Evolutionary conservation across 441 rosid species (phyloP), one percentile per base, ranked within the genome.

Genomic region (Bruguiera hainesii): DNA sequence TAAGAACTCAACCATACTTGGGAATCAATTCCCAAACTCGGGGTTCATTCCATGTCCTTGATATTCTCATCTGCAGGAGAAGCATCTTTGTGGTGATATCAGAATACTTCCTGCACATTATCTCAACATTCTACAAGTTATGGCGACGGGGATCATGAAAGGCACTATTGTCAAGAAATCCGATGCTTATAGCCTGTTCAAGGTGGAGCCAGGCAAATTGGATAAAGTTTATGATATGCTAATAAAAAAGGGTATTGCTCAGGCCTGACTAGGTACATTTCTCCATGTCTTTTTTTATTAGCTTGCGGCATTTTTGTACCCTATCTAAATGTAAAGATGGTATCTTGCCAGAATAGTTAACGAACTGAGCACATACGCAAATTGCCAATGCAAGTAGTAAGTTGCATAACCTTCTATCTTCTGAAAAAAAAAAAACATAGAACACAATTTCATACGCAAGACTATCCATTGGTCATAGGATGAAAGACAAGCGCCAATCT

Each of bases 161-260:
- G 97, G 96, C 65, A 82, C 75, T 53, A 72, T 94, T 20, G 81
- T 79, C 71, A 77, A 80, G 65, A 94, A 87, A 79, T 77, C 95
- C 5, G 98, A 94, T 73, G 97, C 98, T 15, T 82, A 88, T 78
- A 73, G 71, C 76, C 79, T 89, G 71, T 88, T 93, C 79, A 85
- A 82, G 79, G 92, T 93, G 65, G 95, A 91, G 15, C 78, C 89
- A 18, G 76, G 84, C 76, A 91, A 93, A 84, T 88, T 87, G 30
- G 98, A 91, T 75, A 84, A 69, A 75, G 85, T 88, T 28, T 94
- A 91, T 73, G 96, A 94, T 68, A 85, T 89, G 87, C 80, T 89
- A 55, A 76, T 88, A 60, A 76, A 80, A 60, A 94, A 89, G 77
- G 91, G 93, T 49, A 76, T 85, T 60, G 84, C 83, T 35, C 81